phyloP scores from a whole-genome alignment of 345 rosid species.

The Nephelium lappaceum region DNA sequence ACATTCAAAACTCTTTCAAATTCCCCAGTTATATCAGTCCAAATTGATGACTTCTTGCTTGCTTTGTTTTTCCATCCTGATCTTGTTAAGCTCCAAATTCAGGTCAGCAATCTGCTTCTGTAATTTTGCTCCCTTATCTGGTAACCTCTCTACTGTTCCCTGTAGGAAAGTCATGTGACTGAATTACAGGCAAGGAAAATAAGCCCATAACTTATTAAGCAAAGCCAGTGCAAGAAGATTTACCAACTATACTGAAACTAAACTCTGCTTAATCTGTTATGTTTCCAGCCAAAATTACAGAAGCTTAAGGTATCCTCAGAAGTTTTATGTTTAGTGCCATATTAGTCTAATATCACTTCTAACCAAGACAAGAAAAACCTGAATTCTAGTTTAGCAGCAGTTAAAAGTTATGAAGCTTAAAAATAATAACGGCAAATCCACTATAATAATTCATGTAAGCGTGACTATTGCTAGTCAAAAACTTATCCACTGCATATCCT shows the following conservation, averaged over 20 bases:
- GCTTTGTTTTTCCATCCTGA: constrained; percentile 35
- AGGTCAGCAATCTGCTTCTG: constrained; percentile 68
- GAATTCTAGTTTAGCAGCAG: not conserved
- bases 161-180: constrained; percentile 27
- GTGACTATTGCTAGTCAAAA: too few species aligned
- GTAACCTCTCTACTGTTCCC: constrained; percentile 65
- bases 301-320: not conserved
- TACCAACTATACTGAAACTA: not conserved
- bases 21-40: constrained; percentile 61
- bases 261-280: not conserved
- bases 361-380: not conserved
- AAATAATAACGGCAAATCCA: too few species aligned
- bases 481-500: too few species aligned
- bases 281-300: not conserved
- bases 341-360: not conserved
- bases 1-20: constrained; percentile 59
- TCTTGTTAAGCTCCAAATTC: constrained; percentile 56
- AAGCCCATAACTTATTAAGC: not conserved
- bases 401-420: too few species aligned
- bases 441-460: too few species aligned
- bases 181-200: not conserved
- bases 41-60: constrained; percentile 49
- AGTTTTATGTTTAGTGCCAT: not conserved
- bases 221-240: not conserved
- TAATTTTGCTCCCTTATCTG: constrained; percentile 78